Evolutionary conservation across 352 stramenopile species (phyloP).

Genomic region (Pythium dissimile): DNA sequence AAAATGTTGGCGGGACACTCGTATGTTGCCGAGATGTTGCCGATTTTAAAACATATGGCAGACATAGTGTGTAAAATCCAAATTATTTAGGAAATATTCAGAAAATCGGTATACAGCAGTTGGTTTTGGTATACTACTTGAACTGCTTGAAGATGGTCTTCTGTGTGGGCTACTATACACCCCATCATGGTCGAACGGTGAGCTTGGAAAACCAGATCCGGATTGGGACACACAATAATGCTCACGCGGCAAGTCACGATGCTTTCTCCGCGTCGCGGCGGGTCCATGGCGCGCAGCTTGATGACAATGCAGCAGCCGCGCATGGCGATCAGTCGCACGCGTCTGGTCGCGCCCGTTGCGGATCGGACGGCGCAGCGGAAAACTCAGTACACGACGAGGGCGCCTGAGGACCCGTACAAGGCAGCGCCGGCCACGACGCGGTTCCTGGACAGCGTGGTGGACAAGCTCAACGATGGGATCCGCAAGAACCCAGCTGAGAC

Average conservation of each 20-base stretch:
- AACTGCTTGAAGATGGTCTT: background rate
- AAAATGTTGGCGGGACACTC: conserved; percentile 3
- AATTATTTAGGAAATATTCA: background rate
- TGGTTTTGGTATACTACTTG: background rate
- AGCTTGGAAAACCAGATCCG: background rate
- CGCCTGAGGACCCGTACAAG: background rate
- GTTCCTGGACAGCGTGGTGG: conserved; percentile 67
- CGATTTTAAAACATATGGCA: background rate
- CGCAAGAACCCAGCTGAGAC: conserved; percentile 68
- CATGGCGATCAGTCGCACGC: background rate
- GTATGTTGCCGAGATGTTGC: conserved; percentile 9
- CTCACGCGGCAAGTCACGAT: conserved; percentile 1
- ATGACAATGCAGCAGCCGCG: background rate
- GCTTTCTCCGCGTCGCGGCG: background rate
- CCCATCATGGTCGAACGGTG: no score
- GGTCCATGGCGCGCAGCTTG: background rate
- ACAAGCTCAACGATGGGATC: conserved; percentile 77
- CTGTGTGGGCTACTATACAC: no score
- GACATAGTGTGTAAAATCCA: background rate
- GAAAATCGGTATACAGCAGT: background rate
- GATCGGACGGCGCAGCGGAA: background rate
- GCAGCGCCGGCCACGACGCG: background rate
- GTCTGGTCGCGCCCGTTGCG: background rate
- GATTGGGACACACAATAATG: no score
- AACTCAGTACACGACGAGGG: conserved; percentile 17